These are phyloP conservation scores for Cladosporium halotolerans DNA, from an alignment of 2,329 filamentous ascomycete genomes.

Conservation along the genomic window DNA sequence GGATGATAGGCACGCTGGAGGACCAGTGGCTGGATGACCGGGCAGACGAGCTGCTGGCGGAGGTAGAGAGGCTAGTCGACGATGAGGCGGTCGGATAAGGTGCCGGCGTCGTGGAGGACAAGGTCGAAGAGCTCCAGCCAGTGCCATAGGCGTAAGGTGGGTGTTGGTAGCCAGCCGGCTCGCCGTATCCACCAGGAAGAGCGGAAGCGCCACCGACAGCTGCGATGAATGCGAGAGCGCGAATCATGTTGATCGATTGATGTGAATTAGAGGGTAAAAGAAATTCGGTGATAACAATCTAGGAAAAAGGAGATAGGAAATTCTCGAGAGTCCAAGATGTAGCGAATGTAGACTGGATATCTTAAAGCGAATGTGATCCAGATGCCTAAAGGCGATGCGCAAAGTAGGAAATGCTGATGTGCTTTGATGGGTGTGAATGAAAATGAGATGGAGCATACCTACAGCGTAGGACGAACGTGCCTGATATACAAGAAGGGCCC, in stretches of 20 bases:
- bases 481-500: conserved; percentile 3
- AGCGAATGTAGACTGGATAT: conserved; percentile 7
- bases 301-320: background rate
- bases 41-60: conserved; percentile 3
- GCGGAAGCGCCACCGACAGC: conserved; percentile 6
- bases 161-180: conserved; percentile 3
- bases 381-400: background rate
- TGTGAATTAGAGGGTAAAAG: background rate
- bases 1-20: conserved; percentile 2
- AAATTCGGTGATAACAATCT: background rate
- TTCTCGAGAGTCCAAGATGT: background rate
- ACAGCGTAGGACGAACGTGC: conserved; percentile 1
- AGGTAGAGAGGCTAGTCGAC: background rate
- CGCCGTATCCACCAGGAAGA: conserved; percentile 5
- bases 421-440: conserved; percentile 5
- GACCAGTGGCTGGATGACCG: conserved; percentile 2
- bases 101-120: conserved; percentile 1
- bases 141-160: conserved; percentile 4
- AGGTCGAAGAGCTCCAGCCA: background rate
- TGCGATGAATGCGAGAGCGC: conserved; percentile 8
- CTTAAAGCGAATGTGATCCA: conserved; percentile 8
- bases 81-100: background rate
- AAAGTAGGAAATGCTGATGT: background rate
- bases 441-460: background rate
- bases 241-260: conserved; percentile 3